Evolutionary conservation across 805 yeast species (phyloP).

Genomic region (Lipomyces yamanashiensis): DNA sequence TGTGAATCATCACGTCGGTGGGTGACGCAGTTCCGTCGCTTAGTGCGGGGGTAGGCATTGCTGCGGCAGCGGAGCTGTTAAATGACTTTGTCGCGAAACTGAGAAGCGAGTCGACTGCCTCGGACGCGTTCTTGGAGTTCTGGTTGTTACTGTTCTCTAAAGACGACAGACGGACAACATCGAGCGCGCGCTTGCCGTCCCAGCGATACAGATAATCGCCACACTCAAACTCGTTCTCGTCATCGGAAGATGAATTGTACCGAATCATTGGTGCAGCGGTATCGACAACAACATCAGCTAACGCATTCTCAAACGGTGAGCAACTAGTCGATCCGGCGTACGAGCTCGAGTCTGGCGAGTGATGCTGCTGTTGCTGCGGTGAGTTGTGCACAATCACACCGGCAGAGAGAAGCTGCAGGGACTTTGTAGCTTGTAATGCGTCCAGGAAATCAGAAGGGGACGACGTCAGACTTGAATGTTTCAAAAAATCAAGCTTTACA

Average conservation of each 20-base stretch:
- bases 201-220: slow-evolving; percentile 48
- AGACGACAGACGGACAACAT: slow-evolving; percentile 37
- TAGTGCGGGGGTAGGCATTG: slow-evolving; percentile 20
- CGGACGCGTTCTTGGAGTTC: background rate
- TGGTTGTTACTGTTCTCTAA: background rate
- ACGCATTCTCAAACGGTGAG: slow-evolving; percentile 4
- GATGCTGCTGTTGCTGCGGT: slow-evolving; percentile 45
- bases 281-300: background rate
- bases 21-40: slow-evolving; percentile 33
- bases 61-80: background rate
- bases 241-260: slow-evolving; percentile 13
- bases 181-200: slow-evolving; percentile 47
- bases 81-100: background rate
- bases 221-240: slow-evolving; percentile 45
- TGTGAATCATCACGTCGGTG: slow-evolving; percentile 18
- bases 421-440: slow-evolving; percentile 50
- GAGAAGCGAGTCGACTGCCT: slow-evolving; percentile 16
- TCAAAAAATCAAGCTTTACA: slow-evolving; percentile 33
- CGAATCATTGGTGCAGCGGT: background rate
- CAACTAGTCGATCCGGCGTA: background rate
- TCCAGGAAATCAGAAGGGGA: slow-evolving; percentile 47
- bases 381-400: slow-evolving; percentile 40
- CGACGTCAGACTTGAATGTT: slow-evolving; percentile 20
- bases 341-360: slow-evolving; percentile 10
- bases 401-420: slow-evolving; percentile 49